Conservation (phyloP, 2,329 filamentous ascomycete species). For the Cyanodermella asteris region DNA sequence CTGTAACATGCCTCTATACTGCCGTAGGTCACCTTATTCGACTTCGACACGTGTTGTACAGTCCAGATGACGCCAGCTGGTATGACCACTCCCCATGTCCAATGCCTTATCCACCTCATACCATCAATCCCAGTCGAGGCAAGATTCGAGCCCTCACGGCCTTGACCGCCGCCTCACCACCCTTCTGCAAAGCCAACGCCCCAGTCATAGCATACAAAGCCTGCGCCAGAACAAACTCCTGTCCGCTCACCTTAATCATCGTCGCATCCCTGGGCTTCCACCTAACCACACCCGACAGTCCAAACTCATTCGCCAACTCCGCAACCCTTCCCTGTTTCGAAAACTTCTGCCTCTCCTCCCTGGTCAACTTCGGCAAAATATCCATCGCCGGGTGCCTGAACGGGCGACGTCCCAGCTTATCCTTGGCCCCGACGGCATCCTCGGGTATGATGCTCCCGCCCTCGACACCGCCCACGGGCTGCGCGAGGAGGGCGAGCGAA, state of each 20-base stretch:
- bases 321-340: conserved; percentile 44
- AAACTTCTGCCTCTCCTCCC: conserved; percentile 36
- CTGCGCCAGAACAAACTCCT: conserved; percentile 52
- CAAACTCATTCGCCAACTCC: conserved; percentile 45
- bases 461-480: too few relatives aligned
- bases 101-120: too few relatives aligned
- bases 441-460: too few relatives aligned
- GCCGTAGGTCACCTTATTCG: too few relatives aligned
- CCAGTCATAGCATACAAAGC: conserved; percentile 72
- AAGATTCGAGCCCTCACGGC: conserved; percentile 60
- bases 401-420: conserved; percentile 36
- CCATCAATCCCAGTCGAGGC: conserved; percentile 19
- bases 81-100: too few relatives aligned
- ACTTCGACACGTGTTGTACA: too few relatives aligned
- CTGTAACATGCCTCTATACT: too few relatives aligned
- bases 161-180: conserved; percentile 53
- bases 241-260: conserved; percentile 36
- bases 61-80: too few relatives aligned
- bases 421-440: too few relatives aligned
- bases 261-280: conserved; percentile 49
- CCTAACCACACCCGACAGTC: conserved; percentile 52
- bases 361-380: conserved; percentile 50
- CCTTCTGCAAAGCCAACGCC: conserved; percentile 71
- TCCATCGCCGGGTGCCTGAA: conserved; percentile 50
- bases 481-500: conserved; percentile 39